Base-by-base conservation (phyloP, 495 filamentous ascomycete genomes). In the Xylaria longipes region DNA sequence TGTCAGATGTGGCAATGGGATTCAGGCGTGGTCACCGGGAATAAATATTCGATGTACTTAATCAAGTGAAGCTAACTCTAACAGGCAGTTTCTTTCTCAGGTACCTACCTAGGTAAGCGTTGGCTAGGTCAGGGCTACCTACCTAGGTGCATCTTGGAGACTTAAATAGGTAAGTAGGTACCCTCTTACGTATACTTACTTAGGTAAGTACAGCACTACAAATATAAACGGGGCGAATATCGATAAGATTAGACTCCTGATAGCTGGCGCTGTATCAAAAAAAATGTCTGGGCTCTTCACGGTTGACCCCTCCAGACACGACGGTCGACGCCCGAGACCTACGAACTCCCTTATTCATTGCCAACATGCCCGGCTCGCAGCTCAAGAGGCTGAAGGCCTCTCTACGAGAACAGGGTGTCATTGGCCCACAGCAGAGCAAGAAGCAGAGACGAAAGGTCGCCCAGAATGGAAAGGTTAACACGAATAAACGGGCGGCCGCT, bases 351-450 rank as follows among this genome's bases (percentile, higher is more conserved):
- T 9, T 1, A 39, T 54, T 11, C 27, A 67, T 48, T 45, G 33
- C 60, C 52, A 65, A 84, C 74, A 99, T 99, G 96, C 88, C 95
- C 67, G 93, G 95, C 71, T 99, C 96, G 9, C 96, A 99, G 82
- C 87, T 99, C 22, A 98, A 98, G 81, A 94, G 94, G 82, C 88
- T 99, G 20, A 99, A 97, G 82, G 85, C 91, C 69, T 97, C 94
- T 7, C 87, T 99, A 15, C 87, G 89, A 70, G 92, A 97, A 37
- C 93, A 94, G 69, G 95, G 96, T 29, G 90, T 98, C 39, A 90
- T 94, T 58, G 93, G 94, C 3, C 94, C 92, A 5, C 94, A 95
- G 77, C 88, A 97, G 76, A 96, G 94, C 25, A 97, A 97, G 78
- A 97, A 97, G 81, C 89, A 97, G 76, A 93, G 91, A 78, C 92